phyloP scores from a whole-genome alignment of 2,329 filamentous ascomycete species.

The Venturia effusa region DNA sequence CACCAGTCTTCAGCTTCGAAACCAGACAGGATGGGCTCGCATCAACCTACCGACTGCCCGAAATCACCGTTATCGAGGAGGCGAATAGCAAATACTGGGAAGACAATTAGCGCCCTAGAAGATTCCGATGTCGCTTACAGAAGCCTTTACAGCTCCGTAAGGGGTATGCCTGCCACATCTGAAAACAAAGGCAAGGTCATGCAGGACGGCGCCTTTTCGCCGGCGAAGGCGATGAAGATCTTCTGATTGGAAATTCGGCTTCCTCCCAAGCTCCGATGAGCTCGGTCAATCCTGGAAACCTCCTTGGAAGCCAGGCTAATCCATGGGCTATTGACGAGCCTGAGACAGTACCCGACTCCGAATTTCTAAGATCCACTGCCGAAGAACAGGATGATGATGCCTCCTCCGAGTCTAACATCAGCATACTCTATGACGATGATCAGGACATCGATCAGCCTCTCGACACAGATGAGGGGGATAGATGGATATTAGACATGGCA shows the following conservation, averaged over 20 bases:
- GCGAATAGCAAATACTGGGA: not conserved
- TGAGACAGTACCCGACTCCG: not conserved
- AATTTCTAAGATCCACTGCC: not conserved
- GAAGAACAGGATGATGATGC: not conserved
- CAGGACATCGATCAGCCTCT: not conserved
- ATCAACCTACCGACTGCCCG: not conserved
- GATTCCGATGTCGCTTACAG: not conserved
- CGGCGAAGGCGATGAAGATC: not conserved
- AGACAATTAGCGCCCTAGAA: not conserved
- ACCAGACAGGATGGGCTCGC: not conserved
- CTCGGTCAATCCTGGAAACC: not conserved
- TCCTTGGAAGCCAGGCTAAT: not conserved
- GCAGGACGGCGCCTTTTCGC: too few relatives aligned
- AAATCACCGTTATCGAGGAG: not conserved
- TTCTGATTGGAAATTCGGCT: not conserved
- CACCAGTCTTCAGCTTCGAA: conserved; percentile 1
- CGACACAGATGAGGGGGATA: not conserved
- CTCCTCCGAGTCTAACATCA: not conserved
- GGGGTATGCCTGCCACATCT: too few relatives aligned
- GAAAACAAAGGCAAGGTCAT: too few relatives aligned
- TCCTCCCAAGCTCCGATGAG: not conserved
- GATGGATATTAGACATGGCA: too few relatives aligned
- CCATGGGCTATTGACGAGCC: conserved; percentile 1
- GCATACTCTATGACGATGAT: not conserved
- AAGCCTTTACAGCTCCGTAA: too few relatives aligned